Conservation (phyloP, 2,329 filamentous ascomycete genomes). For the Paecilomyces dactylethromorphus region DNA sequence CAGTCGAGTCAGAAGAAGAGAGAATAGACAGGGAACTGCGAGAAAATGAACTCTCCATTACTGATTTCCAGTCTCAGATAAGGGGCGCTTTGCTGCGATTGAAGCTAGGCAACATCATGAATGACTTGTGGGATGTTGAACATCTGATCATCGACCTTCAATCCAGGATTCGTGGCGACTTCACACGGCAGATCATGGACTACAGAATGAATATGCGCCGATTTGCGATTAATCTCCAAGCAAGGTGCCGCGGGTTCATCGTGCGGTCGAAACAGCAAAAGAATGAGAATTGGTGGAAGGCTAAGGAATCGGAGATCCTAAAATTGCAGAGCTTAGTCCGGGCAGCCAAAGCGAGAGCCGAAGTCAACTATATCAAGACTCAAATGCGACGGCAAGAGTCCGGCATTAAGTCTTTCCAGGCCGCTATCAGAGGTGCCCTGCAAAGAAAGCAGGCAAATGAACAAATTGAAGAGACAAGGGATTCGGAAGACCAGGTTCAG, state of each 20-base stretch:
- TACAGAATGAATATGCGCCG: conserved; percentile 77
- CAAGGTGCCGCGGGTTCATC: conserved; percentile 68
- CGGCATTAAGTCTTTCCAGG: conserved; percentile 47
- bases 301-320: conserved; percentile 64
- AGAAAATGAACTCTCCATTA: conserved; percentile 65
- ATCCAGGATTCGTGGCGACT: conserved; percentile 79
- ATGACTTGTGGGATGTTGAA: conserved; percentile 81
- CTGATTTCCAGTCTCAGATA: conserved; percentile 81
- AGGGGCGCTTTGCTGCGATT: conserved; percentile 74
- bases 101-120: conserved; percentile 74
- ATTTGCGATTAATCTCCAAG: conserved; percentile 76
- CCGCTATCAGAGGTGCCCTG: conserved; percentile 47
- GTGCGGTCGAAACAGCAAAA: conserved; percentile 57
- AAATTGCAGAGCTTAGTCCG: conserved; percentile 76
- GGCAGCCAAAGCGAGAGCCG: conserved; percentile 40
- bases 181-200: conserved; percentile 71
- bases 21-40: conserved; percentile 72
- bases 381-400: conserved; percentile 33
- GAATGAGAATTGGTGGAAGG: conserved; percentile 66
- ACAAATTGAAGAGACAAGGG: conserved; percentile 56
- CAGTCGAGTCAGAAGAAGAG: conserved; percentile 82
- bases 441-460: conserved; percentile 34
- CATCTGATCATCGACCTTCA: conserved; percentile 73
- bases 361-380: conserved; percentile 36
- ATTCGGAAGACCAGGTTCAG: conserved; percentile 56